Evolutionary conservation across 2,329 filamentous ascomycete species (phyloP).

Genomic region (Aspergillus latus): DNA sequence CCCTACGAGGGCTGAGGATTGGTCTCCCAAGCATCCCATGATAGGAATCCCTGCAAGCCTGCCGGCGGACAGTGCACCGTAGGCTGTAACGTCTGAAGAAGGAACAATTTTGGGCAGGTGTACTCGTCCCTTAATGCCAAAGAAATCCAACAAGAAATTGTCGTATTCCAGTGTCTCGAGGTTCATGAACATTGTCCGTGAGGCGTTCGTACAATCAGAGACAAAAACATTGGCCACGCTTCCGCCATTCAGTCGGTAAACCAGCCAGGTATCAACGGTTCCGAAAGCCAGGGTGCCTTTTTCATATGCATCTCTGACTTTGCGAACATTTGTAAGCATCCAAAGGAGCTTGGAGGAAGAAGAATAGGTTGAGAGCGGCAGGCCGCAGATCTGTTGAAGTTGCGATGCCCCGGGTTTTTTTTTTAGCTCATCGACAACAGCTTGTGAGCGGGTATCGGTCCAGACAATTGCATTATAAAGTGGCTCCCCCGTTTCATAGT

Average conservation of each 20-base stretch:
- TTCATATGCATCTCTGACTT: conserved; percentile 71
- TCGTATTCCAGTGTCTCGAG: conserved; percentile 76
- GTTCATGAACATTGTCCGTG: conserved; percentile 92
- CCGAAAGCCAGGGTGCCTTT: conserved; percentile 75
- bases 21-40: conserved; percentile 79
- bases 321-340: conserved; percentile 71
- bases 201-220: conserved; percentile 84
- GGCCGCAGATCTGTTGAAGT: conserved; percentile 69
- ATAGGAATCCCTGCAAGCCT: conserved; percentile 68
- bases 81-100: conserved; percentile 71
- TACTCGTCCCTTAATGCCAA: conserved; percentile 71
- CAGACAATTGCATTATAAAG: conserved; percentile 84
- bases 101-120: conserved; percentile 76
- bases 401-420: conserved; percentile 62
- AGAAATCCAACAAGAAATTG: conserved; percentile 73
- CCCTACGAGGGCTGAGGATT: conserved; percentile 80
- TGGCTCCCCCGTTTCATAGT: conserved; percentile 73
- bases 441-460: conserved; percentile 79
- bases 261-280: conserved; percentile 83
- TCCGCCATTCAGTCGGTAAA: conserved; percentile 76
- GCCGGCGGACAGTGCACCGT: conserved; percentile 65
- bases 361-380: conserved; percentile 84
- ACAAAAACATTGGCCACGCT: conserved; percentile 68
- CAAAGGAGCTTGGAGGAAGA: conserved; percentile 82
- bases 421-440: conserved; percentile 74